phyloP scores from a whole-genome alignment of 208 protist genomes.

The Acanthamoeba healyi region DNA sequence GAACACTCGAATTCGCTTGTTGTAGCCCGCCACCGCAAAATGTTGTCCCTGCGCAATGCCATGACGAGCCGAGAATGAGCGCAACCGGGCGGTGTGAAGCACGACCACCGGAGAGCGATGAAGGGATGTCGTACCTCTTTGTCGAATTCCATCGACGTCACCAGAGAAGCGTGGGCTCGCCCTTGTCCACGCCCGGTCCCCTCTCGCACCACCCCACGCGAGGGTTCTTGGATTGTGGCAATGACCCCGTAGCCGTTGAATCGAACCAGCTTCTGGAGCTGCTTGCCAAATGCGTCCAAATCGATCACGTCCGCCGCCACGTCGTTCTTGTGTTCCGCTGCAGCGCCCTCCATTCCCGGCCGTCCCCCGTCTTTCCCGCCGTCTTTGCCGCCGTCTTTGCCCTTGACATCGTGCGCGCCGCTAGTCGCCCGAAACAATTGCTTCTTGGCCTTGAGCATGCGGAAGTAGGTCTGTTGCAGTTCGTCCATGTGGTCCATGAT shows the following conservation, averaged over 20 bases:
- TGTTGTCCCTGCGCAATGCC: constrained; percentile 40
- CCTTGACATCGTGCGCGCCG: not conserved
- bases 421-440: not conserved
- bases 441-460: not conserved
- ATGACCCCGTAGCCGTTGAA: constrained; percentile 19
- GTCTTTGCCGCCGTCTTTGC: too few relatives aligned
- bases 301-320: not conserved
- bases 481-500: constrained; percentile 39
- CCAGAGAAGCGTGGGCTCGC: not conserved
- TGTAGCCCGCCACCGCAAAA: constrained; percentile 65
- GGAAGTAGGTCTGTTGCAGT: constrained; percentile 65
- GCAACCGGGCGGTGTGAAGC: not conserved
- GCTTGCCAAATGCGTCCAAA: constrained; percentile 5
- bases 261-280: constrained; percentile 47
- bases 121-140: not conserved
- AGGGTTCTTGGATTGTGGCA: not conserved
- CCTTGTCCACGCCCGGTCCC: not conserved
- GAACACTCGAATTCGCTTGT: constrained; percentile 51
- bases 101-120: not conserved
- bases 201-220: not conserved
- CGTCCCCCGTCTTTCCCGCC: not conserved
- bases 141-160: constrained; percentile 24
- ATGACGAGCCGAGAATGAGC: not conserved
- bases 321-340: not conserved
- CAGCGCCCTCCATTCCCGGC: not conserved